Conservation (phyloP, 345 rosid species). For the Lepidium didymum region DNA sequence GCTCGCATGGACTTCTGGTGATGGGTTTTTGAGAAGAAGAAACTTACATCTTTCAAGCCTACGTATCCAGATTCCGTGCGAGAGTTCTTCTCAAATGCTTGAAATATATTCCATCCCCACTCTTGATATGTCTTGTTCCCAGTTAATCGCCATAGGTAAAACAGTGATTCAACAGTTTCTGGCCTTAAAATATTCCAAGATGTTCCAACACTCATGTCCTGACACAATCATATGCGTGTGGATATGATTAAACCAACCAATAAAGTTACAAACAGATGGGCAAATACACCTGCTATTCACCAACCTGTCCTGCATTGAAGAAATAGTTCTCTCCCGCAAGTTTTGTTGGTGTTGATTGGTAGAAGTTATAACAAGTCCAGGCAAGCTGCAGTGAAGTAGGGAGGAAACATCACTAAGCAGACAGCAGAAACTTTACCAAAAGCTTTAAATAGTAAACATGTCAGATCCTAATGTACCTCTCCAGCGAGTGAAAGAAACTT, state of each 20-base stretch:
- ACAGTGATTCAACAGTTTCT: constrained; percentile 91
- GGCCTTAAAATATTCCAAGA: constrained; percentile 97
- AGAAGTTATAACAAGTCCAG: constrained; percentile 97
- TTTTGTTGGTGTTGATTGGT: constrained; percentile 87
- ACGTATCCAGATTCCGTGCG: constrained; percentile 84
- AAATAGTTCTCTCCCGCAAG: constrained; percentile 96
- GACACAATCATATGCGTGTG: constrained; percentile 14
- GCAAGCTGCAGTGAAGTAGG: constrained; percentile 60
- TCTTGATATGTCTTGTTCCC: constrained; percentile 93
- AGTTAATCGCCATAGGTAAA: constrained; percentile 91
- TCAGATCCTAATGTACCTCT: constrained; percentile 46
- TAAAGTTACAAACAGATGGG: not conserved
- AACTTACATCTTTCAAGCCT: constrained; percentile 84
- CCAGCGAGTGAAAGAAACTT: constrained; percentile 77
- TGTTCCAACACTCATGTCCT: constrained; percentile 98
- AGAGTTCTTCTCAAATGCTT: constrained; percentile 91
- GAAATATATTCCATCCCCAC: constrained; percentile 98
- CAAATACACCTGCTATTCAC: not conserved
- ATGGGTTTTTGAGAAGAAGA: not conserved
- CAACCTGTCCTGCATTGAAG: constrained; percentile 63
- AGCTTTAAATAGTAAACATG: not conserved
- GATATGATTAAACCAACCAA: not conserved
- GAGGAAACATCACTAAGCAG: not conserved
- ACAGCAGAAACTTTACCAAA: not conserved
- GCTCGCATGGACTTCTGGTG: not conserved